A percentile compares a stretch with the other conserved stretches of the same genome.
Conservation (phyloP, 306 rosid genomes). For the Lablab purpureus region DNA sequence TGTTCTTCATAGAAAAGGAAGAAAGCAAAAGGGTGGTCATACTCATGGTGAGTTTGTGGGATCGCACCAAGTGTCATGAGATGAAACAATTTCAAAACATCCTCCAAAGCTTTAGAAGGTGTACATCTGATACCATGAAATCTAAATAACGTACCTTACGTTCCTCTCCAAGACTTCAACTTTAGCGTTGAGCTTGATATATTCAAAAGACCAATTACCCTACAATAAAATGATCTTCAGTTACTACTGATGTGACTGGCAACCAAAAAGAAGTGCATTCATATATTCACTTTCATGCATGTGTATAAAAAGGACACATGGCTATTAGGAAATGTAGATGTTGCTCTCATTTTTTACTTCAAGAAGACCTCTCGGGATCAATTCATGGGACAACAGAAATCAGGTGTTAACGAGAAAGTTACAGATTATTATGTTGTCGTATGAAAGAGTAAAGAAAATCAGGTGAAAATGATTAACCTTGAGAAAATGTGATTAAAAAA, state of each 20-base stretch:
- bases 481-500: too few species aligned
- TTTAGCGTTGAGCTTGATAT: slow-evolving; percentile 65
- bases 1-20: neutral
- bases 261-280: neutral
- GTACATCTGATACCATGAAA: neutral
- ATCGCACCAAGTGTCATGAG: neutral
- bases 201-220: slow-evolving; percentile 69
- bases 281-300: neutral
- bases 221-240: slow-evolving; percentile 35
- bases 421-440: too few species aligned
- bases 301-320: neutral
- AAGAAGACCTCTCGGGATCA: too few species aligned
- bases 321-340: too few species aligned
- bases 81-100: neutral
- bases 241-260: neutral
- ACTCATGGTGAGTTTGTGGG: neutral
- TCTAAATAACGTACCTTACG: slow-evolving; percentile 58
- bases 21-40: too few species aligned
- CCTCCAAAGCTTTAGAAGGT: slow-evolving; percentile 17
- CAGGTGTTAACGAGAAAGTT: too few species aligned
- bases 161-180: slow-evolving; percentile 74
- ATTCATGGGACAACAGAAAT: too few species aligned
- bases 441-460: too few species aligned
- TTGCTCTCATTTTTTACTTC: too few species aligned
- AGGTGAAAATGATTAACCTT: too few species aligned